These are phyloP conservation scores for Holtermanniella nyarrowii DNA, from an alignment of 768 basidiomycete genomes.

Conservation along the genomic window DNA sequence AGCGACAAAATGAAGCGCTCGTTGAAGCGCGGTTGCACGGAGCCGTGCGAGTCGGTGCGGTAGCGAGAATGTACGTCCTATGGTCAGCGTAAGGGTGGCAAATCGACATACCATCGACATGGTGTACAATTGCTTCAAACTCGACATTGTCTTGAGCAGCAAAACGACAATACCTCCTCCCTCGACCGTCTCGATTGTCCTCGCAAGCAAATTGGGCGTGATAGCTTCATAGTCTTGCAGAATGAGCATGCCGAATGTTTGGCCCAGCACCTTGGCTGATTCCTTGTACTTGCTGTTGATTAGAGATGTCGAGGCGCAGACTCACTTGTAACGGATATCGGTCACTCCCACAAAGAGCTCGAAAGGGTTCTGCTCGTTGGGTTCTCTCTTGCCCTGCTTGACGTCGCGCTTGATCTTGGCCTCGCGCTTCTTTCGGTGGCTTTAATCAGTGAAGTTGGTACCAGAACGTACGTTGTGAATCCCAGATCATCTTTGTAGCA, in stretches of 20 bases:
- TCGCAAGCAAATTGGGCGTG: conserved; percentile 89
- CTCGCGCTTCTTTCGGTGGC: conserved; percentile 93
- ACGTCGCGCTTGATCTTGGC: conserved; percentile 93
- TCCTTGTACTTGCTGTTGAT: conserved; percentile 79
- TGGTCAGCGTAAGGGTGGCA: not conserved
- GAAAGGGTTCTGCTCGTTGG: conserved; percentile 92
- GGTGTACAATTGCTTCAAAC: conserved; percentile 77
- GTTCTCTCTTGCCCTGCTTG: conserved; percentile 84
- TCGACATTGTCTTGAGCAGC: conserved; percentile 88
- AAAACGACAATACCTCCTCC: conserved; percentile 75
- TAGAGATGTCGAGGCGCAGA: conserved; percentile 10
- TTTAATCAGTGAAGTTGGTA: conserved; percentile 29
- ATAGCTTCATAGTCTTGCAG: conserved; percentile 97
- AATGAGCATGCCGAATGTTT: conserved; percentile 94
- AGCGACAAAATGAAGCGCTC: conserved; percentile 97
- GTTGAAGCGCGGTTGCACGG: conserved; percentile 72
- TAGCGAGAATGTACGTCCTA: conserved; percentile 95
- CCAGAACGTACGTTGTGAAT: conserved; percentile 65
- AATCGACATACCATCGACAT: conserved; percentile 58
- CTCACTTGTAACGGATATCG: conserved; percentile 92
- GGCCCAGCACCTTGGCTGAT: conserved; percentile 88
- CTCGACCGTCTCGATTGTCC: conserved; percentile 96
- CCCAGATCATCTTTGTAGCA: conserved; percentile 98
- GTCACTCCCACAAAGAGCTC: conserved; percentile 98
- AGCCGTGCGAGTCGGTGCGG: conserved; percentile 76